phyloP scores from a whole-genome alignment of 2,329 filamentous ascomycete genomes.

The Pestalotiopsis sp. region DNA sequence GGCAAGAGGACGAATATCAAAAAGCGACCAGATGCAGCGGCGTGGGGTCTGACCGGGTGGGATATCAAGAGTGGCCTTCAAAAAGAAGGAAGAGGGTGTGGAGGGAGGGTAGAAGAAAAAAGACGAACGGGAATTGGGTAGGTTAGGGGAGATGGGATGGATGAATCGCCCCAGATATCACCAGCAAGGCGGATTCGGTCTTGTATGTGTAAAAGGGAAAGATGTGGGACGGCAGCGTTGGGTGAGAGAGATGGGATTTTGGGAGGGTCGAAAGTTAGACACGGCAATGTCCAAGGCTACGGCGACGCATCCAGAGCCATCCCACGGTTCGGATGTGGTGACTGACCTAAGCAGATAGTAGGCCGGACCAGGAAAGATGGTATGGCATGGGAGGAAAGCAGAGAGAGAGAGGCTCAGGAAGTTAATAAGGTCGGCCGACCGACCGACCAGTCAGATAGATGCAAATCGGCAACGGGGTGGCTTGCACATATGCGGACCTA shows the following conservation, averaged over 20 bases:
- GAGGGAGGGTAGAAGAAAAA: constrained; percentile 8
- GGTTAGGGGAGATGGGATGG: constrained; percentile 2
- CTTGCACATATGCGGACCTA: constrained; percentile 5
- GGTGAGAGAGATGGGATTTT: constrained; percentile 20
- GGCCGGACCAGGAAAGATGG: not conserved
- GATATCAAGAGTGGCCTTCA: constrained; percentile 17
- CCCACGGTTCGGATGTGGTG: constrained; percentile 1
- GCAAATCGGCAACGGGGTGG: constrained; percentile 4
- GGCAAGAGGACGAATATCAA: not conserved
- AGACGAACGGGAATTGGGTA: constrained; percentile 15
- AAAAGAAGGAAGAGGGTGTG: constrained; percentile 3
- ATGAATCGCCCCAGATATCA: constrained; percentile 13
- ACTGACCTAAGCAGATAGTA: not conserved
- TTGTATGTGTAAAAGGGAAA: constrained; percentile 23
- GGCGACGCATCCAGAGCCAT: constrained; percentile 15
- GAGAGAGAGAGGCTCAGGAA: constrained; percentile 5
- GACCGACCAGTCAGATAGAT: constrained; percentile 4
- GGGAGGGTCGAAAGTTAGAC: constrained; percentile 16
- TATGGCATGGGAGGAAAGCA: not conserved
- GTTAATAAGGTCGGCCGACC: constrained; percentile 3
- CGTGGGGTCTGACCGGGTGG: not conserved
- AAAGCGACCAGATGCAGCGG: not conserved
- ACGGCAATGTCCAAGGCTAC: constrained; percentile 12
- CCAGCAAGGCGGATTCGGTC: constrained; percentile 13
- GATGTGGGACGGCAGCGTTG: constrained; percentile 15